Percentiles rank a stretch among this genome's conserved stretches.
Evolutionary conservation across 257 asterid species (phyloP).

Genomic region (Nicotiana undulata): DNA sequence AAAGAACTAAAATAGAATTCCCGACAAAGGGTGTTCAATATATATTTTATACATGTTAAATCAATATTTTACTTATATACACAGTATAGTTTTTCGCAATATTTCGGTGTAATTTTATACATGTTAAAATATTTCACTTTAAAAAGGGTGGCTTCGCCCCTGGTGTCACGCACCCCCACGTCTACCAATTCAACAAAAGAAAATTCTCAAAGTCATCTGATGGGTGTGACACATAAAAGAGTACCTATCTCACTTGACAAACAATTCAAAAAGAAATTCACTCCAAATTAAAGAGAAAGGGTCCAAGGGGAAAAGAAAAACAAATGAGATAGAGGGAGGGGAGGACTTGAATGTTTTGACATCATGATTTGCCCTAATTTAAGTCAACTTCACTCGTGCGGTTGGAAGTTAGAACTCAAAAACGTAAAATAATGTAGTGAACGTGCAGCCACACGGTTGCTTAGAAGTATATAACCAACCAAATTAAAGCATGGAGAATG

Average conservation of each 20-base stretch:
- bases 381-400: constrained; percentile 2
- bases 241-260: not conserved
- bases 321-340: not conserved
- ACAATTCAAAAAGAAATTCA: not conserved
- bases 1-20: no score
- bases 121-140: no score
- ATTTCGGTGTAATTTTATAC: no score
- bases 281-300: not conserved
- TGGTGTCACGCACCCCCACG: not conserved
- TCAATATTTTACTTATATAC: no score
- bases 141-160: no score
- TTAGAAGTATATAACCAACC: not conserved
- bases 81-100: no score
- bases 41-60: no score
- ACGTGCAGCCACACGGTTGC: constrained; percentile 6
- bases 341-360: not conserved
- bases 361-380: not conserved
- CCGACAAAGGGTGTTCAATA: no score
- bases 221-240: not conserved
- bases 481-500: not conserved
- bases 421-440: not conserved
- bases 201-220: not conserved
- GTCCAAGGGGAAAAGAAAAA: not conserved
- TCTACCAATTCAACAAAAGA: not conserved
- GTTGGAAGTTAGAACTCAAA: not conserved